Percentiles rank a stretch among this genome's conserved stretches.
phyloP scores from a whole-genome alignment of 2,329 filamentous ascomycete genomes.

The Cordyceps militaris region DNA sequence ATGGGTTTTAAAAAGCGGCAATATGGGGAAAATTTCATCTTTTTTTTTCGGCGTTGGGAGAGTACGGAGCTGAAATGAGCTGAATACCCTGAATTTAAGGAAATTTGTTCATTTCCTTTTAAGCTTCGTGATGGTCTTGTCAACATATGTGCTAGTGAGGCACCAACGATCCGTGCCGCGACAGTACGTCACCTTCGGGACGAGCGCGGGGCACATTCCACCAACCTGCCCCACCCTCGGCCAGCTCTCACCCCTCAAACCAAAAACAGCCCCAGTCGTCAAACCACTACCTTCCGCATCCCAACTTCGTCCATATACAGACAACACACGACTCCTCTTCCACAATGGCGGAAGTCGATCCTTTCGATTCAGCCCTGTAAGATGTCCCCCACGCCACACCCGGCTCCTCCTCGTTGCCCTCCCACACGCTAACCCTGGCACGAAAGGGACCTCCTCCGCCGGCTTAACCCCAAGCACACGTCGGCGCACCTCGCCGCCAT shows the following conservation, averaged over 20 bases:
- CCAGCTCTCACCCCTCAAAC: conserved; percentile 4
- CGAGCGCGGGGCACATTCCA: background rate
- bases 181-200: conserved; percentile 2
- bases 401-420: background rate
- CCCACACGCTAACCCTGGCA: background rate
- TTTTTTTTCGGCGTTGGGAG: background rate
- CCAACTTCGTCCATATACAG: background rate
- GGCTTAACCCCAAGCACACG: conserved; percentile 91
- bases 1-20: background rate
- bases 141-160: background rate
- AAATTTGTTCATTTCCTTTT: background rate
- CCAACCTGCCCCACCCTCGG: background rate
- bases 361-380: conserved; percentile 72
- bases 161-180: background rate
- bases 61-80: background rate
- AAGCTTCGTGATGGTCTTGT: background rate
- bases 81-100: background rate
- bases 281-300: background rate
- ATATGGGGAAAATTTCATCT: background rate
- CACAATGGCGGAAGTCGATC: conserved; percentile 50
- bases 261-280: conserved; percentile 6
- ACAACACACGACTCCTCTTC: background rate
- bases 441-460: conserved; percentile 90
- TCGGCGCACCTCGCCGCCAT: conserved; percentile 81
- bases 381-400: conserved; percentile 21